Evolutionary conservation across 805 yeast genomes (phyloP), one percentile per base, ranked within the genome.

Genomic region (Wickerhamiella spandovensis): DNA sequence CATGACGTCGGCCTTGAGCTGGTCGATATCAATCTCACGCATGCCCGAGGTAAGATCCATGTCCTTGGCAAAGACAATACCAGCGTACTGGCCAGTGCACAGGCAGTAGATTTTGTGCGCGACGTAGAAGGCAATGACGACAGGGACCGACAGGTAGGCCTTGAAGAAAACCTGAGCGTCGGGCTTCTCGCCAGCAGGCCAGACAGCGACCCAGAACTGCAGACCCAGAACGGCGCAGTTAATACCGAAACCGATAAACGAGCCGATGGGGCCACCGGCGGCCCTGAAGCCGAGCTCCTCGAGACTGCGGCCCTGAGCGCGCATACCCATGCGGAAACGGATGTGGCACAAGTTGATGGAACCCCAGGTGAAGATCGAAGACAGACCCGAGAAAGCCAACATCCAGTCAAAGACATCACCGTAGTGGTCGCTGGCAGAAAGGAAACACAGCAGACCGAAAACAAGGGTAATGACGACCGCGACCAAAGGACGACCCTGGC

Each of bases 161-260:
- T 71, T 66, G 70, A 79, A 78, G 65, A 79, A 79, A 49, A 44
- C 53, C 15, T 50, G 25, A 15, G 72, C 73, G 48, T 58, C 56
- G 21, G 72, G 67, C 2, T 49, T 24, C 17, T 41, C 63, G 21
- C 71, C 78, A 9, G 23, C 59, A 54, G 84, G 84, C 70, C 67
- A 79, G 43, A 77, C 64, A 24, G 83, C 82, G 52, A 78, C 70
- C 80, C 83, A 81, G 68, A 81, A 79, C 67, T 80, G 84, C 20
- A 82, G 82, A 50, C 72, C 65, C 54, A 81, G 67, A 56, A 81
- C 76, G 47, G 78, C 58, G 21, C 72, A 25, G 61, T 76, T 76
- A 60, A 81, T 64, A 21, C 64, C 49, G 15, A 73, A 60, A 51
- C 85, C 85, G 63, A 72, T 76, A 51, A 59, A 63, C 0, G 87